A percentile compares a stretch with the other conserved stretches of the same genome.
These are phyloP conservation scores for Hyaloscypha finlandica DNA, from an alignment of 495 filamentous ascomycete genomes.

Conservation along the genomic window DNA sequence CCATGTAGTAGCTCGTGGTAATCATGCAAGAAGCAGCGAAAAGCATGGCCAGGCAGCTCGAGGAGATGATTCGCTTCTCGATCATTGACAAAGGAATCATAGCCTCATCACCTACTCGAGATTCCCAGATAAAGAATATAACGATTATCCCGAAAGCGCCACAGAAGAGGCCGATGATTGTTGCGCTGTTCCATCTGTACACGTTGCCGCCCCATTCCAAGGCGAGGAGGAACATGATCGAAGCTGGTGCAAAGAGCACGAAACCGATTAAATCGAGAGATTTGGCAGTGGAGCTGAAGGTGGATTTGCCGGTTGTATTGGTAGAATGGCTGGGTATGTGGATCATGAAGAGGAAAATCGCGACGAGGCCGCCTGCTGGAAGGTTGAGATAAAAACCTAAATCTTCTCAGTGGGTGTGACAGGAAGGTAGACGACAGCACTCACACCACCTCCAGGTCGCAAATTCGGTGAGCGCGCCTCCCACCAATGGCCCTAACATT, in stretches of 20 bases:
- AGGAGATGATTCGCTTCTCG: conserved; percentile 35
- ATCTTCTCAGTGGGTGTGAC: background rate
- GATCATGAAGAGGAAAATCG: conserved; percentile 46
- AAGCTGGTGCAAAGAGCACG: conserved; percentile 38
- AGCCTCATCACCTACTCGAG: conserved; percentile 45
- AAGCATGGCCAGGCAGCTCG: conserved; percentile 33
- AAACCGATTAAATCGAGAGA: conserved; percentile 54
- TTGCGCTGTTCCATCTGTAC: conserved; percentile 44
- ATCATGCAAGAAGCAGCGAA: conserved; percentile 28
- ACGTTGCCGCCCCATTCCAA: conserved; percentile 48
- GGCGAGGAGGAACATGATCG: conserved; percentile 44
- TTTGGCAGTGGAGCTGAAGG: conserved; percentile 28
- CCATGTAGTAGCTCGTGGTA: conserved; percentile 58
- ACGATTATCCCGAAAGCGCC: conserved; percentile 44
- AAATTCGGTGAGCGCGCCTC: conserved; percentile 64
- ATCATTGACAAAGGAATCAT: conserved; percentile 46
- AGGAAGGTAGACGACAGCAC: background rate
- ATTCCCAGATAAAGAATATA: conserved; percentile 49
- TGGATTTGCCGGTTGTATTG: background rate
- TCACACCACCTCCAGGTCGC: conserved; percentile 49
- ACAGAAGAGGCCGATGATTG: conserved; percentile 45
- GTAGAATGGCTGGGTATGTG: conserved; percentile 44
- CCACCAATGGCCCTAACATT: conserved; percentile 54
- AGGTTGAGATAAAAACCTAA: conserved; percentile 67
- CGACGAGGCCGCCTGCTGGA: conserved; percentile 54